phyloP scores from a whole-genome alignment of 2,329 filamentous ascomycete genomes.

The Aspergillus awamori region DNA sequence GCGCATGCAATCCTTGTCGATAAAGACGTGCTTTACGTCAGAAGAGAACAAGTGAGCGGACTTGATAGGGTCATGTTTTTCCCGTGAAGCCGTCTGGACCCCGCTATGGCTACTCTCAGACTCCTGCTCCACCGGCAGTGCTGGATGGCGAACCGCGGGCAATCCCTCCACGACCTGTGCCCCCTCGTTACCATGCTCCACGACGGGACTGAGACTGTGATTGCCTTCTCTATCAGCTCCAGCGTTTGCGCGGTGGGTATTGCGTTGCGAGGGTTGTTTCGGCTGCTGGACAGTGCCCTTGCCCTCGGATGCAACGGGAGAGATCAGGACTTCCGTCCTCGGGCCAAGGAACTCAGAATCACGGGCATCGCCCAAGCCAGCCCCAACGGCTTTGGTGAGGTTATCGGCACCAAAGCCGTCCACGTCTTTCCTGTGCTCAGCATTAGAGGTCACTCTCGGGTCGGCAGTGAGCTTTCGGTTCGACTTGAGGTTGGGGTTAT shows the following conservation, averaged over 20 bases:
- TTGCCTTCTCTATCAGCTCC: slow-evolving; percentile 23
- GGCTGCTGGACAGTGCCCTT: slow-evolving; percentile 61
- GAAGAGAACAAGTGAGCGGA: slow-evolving; percentile 52
- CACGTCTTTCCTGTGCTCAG: slow-evolving; percentile 72
- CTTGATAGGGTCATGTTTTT: slow-evolving; percentile 54
- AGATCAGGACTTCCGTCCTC: slow-evolving; percentile 70
- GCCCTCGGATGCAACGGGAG: slow-evolving; percentile 65
- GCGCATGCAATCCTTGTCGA: slow-evolving; percentile 90
- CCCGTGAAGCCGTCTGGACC: slow-evolving; percentile 51
- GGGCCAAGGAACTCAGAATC: slow-evolving; percentile 71
- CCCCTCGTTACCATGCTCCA: slow-evolving; percentile 24
- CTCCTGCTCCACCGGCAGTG: slow-evolving; percentile 72
- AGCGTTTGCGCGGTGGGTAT: slow-evolving; percentile 20
- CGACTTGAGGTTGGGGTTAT: slow-evolving; percentile 60
- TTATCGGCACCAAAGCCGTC: slow-evolving; percentile 76
- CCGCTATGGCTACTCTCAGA: slow-evolving; percentile 83
- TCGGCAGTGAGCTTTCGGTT: slow-evolving; percentile 61
- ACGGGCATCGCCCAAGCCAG: slow-evolving; percentile 64
- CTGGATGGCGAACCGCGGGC: slow-evolving; percentile 59
- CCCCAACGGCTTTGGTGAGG: slow-evolving; percentile 67
- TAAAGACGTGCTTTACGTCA: slow-evolving; percentile 71
- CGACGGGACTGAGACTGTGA: slow-evolving; percentile 18
- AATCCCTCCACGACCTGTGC: slow-evolving; percentile 29
- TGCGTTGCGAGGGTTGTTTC: slow-evolving; percentile 47
- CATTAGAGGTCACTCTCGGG: slow-evolving; percentile 61